Conservation (phyloP, 805 yeast species). For the Sugiyamaella smithiae region DNA sequence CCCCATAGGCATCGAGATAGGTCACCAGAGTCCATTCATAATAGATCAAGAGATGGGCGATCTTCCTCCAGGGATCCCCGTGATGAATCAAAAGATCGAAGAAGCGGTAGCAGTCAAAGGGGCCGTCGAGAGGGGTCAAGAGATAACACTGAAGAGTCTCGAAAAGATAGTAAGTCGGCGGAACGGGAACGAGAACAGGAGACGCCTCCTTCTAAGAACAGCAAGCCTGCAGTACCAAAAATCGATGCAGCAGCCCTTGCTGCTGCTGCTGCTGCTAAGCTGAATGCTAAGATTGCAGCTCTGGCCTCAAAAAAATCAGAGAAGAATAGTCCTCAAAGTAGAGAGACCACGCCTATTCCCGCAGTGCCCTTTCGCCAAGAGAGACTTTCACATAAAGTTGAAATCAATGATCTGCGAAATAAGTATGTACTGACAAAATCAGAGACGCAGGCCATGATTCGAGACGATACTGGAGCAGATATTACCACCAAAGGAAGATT, state of each 20-base stretch:
- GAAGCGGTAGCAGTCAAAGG: background rate
- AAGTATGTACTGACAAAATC: constrained; percentile 36
- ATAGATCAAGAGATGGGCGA: no score
- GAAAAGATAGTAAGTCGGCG: background rate
- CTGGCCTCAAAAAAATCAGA: constrained; percentile 8
- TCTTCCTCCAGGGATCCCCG: no score
- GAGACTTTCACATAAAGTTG: constrained; percentile 28
- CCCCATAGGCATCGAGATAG: no score
- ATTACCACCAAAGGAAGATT: constrained; percentile 36
- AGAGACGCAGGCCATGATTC: constrained; percentile 32
- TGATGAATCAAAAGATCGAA: no score
- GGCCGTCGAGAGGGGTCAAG: constrained; percentile 1
- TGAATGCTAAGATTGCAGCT: constrained; percentile 32
- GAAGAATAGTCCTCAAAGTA: background rate
- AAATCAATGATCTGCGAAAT: constrained; percentile 36
- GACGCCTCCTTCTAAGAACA: background rate
- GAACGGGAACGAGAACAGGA: constrained; percentile 1
- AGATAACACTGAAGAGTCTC: background rate
- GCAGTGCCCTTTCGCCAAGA: constrained; percentile 10
- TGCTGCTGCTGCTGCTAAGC: constrained; percentile 35
- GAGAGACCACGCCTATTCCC: constrained; percentile 2
- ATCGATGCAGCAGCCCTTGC: constrained; percentile 31
- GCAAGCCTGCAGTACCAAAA: constrained; percentile 13
- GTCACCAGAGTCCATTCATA: no score
- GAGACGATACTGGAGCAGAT: constrained; percentile 31